Conservation (phyloP, 176 grass and related monocot species). For the Aegilops umbellulata region DNA sequence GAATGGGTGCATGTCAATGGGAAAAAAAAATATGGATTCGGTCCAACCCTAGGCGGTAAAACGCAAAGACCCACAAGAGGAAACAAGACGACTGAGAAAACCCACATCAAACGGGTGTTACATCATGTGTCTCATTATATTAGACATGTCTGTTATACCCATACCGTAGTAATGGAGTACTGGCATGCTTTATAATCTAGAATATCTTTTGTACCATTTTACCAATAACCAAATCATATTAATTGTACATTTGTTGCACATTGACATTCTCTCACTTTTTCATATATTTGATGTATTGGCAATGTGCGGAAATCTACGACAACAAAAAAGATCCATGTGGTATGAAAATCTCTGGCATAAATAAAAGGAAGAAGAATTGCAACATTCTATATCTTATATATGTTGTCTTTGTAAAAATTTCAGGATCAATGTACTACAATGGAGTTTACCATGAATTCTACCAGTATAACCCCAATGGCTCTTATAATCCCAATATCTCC, state of each 20-base stretch:
- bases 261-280: conserved; percentile 1
- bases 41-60: no score
- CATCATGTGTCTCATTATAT: neutral
- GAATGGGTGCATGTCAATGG: no score
- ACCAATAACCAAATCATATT: neutral
- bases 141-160: neutral
- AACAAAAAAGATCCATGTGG: conserved; percentile 80
- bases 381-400: neutral
- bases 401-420: neutral
- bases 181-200: neutral
- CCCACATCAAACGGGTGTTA: no score
- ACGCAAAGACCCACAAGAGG: no score
- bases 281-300: conserved; percentile 16
- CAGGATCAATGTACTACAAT: conserved; percentile 92
- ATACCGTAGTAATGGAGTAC: neutral
- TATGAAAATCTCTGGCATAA: conserved; percentile 27
- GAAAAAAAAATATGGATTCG: no score
- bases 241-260: neutral
- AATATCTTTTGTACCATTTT: neutral
- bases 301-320: neutral
- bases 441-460: conserved; percentile 88
- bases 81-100: no score
- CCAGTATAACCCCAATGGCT: conserved; percentile 70
- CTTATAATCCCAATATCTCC: neutral
- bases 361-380: neutral